Conservation (phyloP, 257 asterid species). For the Solanum habrochaites region DNA sequence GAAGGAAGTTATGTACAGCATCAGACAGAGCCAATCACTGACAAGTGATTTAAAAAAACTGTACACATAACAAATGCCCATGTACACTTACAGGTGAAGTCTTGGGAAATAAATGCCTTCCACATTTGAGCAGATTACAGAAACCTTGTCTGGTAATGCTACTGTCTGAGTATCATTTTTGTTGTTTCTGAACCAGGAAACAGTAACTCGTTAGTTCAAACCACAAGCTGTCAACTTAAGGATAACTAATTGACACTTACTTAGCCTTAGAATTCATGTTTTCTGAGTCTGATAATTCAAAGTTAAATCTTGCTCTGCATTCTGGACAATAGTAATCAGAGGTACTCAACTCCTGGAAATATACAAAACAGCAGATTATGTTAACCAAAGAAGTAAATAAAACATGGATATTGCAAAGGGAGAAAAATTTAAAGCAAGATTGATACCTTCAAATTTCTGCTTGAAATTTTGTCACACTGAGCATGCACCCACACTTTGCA, state of each 20-base stretch:
- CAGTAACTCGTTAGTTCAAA: slow-evolving; percentile 4
- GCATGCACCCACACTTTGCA: slow-evolving; percentile 98
- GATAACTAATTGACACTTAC: slow-evolving; percentile 26
- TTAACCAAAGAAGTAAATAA: neutral
- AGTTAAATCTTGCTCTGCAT: slow-evolving; percentile 92
- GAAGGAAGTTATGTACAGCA: neutral
- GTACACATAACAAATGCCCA: neutral
- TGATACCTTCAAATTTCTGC: slow-evolving; percentile 46
- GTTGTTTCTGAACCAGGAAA: slow-evolving; percentile 45
- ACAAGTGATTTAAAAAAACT: neutral
- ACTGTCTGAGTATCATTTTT: slow-evolving; percentile 36
- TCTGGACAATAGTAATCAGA: slow-evolving; percentile 87
- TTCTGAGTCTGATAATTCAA: slow-evolving; percentile 95
- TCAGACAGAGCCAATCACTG: neutral
- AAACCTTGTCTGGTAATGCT: slow-evolving; percentile 65
- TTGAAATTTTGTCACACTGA: slow-evolving; percentile 78
- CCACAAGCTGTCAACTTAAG: neutral
- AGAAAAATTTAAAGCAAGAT: neutral
- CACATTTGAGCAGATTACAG: slow-evolving; percentile 73
- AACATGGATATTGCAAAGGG: slow-evolving; percentile 3
- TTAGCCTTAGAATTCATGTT: slow-evolving; percentile 38
- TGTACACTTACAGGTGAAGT: slow-evolving; percentile 71
- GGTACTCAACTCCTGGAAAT: slow-evolving; percentile 50
- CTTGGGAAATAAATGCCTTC: slow-evolving; percentile 94
- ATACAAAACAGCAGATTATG: slow-evolving; percentile 3